These are phyloP conservation scores for Myriangium duriaei DNA, from an alignment of 2,329 filamentous ascomycete genomes.

Conservation along the genomic window DNA sequence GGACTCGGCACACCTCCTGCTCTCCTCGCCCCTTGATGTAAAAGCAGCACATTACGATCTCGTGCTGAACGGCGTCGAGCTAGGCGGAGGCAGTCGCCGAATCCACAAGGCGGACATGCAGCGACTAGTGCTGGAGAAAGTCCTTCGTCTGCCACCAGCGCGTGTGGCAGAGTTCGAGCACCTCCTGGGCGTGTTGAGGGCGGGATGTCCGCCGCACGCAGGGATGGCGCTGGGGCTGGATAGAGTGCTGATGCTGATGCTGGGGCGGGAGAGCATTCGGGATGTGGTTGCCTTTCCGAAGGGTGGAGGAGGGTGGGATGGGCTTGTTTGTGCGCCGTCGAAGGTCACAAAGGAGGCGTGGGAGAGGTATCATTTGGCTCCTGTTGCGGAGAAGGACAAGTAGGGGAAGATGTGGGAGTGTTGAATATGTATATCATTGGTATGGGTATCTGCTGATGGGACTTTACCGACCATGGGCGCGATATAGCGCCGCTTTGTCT, in stretches of 20 bases:
- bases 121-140: slow-evolving; percentile 69
- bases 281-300: slow-evolving; percentile 98
- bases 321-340: slow-evolving; percentile 67
- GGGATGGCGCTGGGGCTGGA: slow-evolving; percentile 91
- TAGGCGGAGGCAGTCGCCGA: slow-evolving; percentile 84
- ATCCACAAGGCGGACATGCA: slow-evolving; percentile 79
- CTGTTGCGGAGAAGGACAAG: slow-evolving; percentile 14
- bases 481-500: background rate
- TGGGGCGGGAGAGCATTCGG: slow-evolving; percentile 61
- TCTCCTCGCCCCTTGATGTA: slow-evolving; percentile 57
- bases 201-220: slow-evolving; percentile 88
- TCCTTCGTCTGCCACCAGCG: slow-evolving; percentile 62
- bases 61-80: slow-evolving; percentile 86
- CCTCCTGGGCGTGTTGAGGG: slow-evolving; percentile 65
- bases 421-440: background rate
- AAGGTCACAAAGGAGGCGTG: slow-evolving; percentile 49
- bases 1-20: slow-evolving; percentile 63
- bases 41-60: slow-evolving; percentile 89
- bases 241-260: slow-evolving; percentile 67
- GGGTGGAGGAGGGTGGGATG: slow-evolving; percentile 77
- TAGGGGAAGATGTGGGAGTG: background rate
- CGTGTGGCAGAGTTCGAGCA: slow-evolving; percentile 75
- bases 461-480: no score
- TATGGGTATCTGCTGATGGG: background rate
- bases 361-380: slow-evolving; percentile 45